Evolutionary conservation across 2,329 filamentous ascomycete genomes (phyloP), one percentile per base, ranked within the genome.

Genomic region (Neophaeococcomyces aloes): DNA sequence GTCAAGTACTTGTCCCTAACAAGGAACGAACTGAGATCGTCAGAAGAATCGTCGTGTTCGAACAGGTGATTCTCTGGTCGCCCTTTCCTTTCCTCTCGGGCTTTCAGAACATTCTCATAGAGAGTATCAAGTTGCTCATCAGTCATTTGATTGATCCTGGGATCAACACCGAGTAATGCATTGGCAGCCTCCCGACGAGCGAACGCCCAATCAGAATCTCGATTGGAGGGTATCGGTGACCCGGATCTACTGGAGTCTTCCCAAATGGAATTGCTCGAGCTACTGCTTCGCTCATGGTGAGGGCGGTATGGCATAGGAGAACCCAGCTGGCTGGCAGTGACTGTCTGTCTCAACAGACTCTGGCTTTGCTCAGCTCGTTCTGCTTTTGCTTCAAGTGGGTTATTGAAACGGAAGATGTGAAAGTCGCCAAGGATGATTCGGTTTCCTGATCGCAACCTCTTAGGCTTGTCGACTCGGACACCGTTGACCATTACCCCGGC

Each of bases 401-500:
- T 88, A 57, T 96, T 98, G 70, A 98, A 98, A 45, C 91, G 76
- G 66, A 98, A 96, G 48, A 98, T 98, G 62, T 98, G 91, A 56
- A 98, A 98, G 63, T 98, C 91, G 31, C 91, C 91, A 7, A 98
- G 71, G 50, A 98, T 98, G 42, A 98, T 84, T 49, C 91, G 83
- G 61, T 88, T 94, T 4, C 91, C 91, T 56, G 88, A 95, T 58
- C 88, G 82, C 33, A 98, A 71, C 52, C 87, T 78, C 53, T 82
- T 87, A 1, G 88, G 81, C 57, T 88, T 87, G 42, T 87, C 79
- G 42, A 96, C 84, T 14, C 88, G 83, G 52, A 89, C 77, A 46
- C 91, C 91, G 57, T 98, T 98, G 41, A 98, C 86, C 91, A 98
- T 98, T 46, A 98, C 86, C 8, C 88, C 86, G 1, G 91, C 91